These are phyloP conservation scores for Coemansia furcata DNA, from an alignment of 192 early-diverging fungal genomes.

Conservation along the genomic window DNA sequence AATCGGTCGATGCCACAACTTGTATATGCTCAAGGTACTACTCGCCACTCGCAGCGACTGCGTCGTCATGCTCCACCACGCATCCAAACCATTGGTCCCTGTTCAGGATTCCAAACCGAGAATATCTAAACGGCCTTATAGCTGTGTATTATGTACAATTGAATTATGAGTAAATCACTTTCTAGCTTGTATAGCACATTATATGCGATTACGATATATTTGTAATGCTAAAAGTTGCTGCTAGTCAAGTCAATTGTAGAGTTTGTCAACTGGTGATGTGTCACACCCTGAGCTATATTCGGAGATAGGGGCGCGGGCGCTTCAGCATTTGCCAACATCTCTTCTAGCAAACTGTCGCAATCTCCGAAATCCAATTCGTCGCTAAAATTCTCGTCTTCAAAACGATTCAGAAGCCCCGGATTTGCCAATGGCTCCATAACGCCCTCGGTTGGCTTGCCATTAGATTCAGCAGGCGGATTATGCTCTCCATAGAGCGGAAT, in stretches of 20 bases:
- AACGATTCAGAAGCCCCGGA: background rate
- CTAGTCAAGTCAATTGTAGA: background rate
- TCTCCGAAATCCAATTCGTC: background rate
- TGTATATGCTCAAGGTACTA: background rate
- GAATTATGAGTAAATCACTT: background rate
- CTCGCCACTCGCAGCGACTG: background rate
- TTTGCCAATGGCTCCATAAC: background rate
- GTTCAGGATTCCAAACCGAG: background rate
- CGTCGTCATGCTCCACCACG: conserved; percentile 1
- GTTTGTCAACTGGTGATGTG: background rate
- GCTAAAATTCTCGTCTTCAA: background rate
- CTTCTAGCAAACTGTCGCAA: conserved; percentile 17
- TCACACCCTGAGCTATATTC: background rate
- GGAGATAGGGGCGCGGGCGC: background rate
- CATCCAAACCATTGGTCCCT: background rate
- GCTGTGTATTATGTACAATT: background rate
- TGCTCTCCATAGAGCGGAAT: background rate
- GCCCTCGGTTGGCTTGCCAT: background rate
- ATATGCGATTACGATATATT: background rate
- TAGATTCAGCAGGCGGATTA: background rate
- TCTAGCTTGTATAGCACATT: background rate
- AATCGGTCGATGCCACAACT: background rate
- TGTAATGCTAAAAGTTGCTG: background rate
- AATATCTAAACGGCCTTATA: background rate
- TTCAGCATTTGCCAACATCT: background rate